Conservation (phyloP, 108 stramenopile species). For the Cyclostephanos tholiformis region DNA sequence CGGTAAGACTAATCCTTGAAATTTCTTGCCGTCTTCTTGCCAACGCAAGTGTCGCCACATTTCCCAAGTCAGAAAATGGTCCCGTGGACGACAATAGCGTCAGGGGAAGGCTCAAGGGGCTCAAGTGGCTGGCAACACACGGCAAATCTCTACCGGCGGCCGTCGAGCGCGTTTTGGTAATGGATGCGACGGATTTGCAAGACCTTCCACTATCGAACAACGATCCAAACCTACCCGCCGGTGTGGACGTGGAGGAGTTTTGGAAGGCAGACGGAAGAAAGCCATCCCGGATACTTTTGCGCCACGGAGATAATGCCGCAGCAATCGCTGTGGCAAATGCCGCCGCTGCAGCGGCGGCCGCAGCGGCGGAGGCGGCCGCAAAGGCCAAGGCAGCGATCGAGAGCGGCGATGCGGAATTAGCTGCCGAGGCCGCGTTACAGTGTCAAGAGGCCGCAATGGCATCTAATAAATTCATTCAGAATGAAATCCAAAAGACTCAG, state of each 20-base stretch:
- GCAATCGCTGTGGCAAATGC: constrained; percentile 75
- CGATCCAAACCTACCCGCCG: constrained; percentile 61
- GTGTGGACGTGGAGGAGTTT: constrained; percentile 77
- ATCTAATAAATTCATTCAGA: constrained; percentile 66
- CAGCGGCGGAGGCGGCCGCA: constrained; percentile 47
- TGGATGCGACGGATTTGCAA: constrained; percentile 86
- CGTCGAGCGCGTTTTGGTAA: constrained; percentile 84
- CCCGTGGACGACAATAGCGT: constrained; percentile 63
- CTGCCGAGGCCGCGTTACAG: constrained; percentile 76
- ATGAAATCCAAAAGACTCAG: constrained; percentile 67
- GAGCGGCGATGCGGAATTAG: constrained; percentile 78
- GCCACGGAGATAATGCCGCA: constrained; percentile 71
- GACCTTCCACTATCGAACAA: constrained; percentile 76
- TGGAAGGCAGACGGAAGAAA: constrained; percentile 73
- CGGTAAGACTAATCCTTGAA: too few relatives aligned
- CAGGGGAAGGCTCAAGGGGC: constrained; percentile 66
- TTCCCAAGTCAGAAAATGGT: constrained; percentile 70
- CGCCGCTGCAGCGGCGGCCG: constrained; percentile 55
- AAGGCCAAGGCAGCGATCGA: constrained; percentile 76
- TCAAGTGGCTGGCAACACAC: constrained; percentile 81
- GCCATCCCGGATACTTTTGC: constrained; percentile 75
- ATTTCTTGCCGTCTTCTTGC: neutral
- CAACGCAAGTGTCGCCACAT: constrained; percentile 66
- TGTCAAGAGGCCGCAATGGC: constrained; percentile 71
- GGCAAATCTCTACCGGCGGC: constrained; percentile 67